These are phyloP conservation scores for Phanerochaete sordida DNA, from an alignment of 768 basidiomycete genomes.

Conservation along the genomic window DNA sequence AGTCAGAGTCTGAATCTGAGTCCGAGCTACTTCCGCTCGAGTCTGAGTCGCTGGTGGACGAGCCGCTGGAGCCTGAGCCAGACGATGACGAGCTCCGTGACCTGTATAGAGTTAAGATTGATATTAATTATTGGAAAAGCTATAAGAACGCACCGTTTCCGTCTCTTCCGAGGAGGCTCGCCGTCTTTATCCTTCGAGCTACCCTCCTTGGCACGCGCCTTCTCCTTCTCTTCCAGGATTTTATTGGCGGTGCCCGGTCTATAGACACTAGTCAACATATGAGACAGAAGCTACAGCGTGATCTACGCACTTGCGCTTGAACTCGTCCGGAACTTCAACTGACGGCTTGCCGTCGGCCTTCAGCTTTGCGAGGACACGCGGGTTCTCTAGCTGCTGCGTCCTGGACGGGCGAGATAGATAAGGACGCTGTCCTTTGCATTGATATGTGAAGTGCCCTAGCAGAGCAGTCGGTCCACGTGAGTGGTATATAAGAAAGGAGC, in stretches of 20 bases:
- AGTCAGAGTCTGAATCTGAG: conserved; percentile 47
- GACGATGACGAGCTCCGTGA: conserved; percentile 14
- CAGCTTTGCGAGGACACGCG: conserved; percentile 59
- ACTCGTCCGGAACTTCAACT: conserved; percentile 88
- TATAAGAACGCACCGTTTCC: conserved; percentile 33
- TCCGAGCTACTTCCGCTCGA: conserved; percentile 27
- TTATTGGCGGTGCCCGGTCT: conserved; percentile 70
- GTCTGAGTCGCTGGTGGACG: conserved; percentile 22
- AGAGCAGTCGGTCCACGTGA: not conserved
- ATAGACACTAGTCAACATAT: not conserved
- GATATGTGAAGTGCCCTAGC: conserved; percentile 84
- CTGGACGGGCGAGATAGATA: conserved; percentile 90
- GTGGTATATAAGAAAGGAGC: too few relatives aligned
- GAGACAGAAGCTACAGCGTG: not conserved
- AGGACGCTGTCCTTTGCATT: conserved; percentile 79
- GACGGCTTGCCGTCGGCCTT: conserved; percentile 70
- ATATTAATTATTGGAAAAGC: too few relatives aligned
- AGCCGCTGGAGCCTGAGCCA: conserved; percentile 13
- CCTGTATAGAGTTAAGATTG: not conserved
- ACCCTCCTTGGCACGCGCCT: conserved; percentile 47
- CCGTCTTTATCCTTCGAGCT: conserved; percentile 18
- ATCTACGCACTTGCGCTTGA: conserved; percentile 67
- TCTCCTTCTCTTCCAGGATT: conserved; percentile 82
- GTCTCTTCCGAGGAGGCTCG: conserved; percentile 22
- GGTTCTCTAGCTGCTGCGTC: conserved; percentile 82